Evolutionary conservation across 2,329 filamentous ascomycete genomes (phyloP), one percentile per base, ranked within the genome.

Genomic region (Parascedosporium putredinis): DNA sequence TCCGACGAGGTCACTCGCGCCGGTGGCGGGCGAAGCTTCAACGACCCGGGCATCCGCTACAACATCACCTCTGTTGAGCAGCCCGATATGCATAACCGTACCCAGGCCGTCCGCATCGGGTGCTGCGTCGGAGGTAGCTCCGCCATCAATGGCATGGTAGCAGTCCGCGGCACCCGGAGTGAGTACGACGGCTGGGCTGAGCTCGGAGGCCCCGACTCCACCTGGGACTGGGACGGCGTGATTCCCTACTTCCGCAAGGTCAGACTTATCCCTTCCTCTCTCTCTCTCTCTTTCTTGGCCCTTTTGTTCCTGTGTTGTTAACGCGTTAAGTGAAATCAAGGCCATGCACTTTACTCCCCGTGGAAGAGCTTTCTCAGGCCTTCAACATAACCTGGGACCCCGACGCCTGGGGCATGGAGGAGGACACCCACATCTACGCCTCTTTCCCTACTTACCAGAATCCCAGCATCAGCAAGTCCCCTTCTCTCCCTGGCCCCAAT

Each of bases 221-320:
- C 52, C 14, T 73, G 68, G 61, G 58, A 69, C 12, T 63, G 61
- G 60, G 48, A 57, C 12, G 51, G 59, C 4, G 29, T 75, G 6
- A 56, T 68, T 0, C 70, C 67, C 0, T 74, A 72, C 38, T 67
- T 74, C 52, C 64, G 62, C 25, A 72, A 72, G 57, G 68, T 64
- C 8, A 34, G 47, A 24, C n/a, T n/a, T n/a, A n/a, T n/a, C n/a
- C n/a, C n/a, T n/a, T n/a, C n/a, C n/a, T n/a, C n/a, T n/a, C n/a
- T n/a, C n/a, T n/a, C n/a, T n/a, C n/a, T n/a, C n/a, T n/a, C n/a
- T n/a, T n/a, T n/a, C n/a, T n/a, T n/a, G n/a, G n/a, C n/a, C n/a
- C n/a, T n/a, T n/a, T n/a, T n/a, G n/a, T n/a, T 8, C 6, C 7
- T 40, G 34, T 45, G 18, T 12, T 47, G 14, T 33, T 49, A 27